Evolutionary conservation across 2,329 filamentous ascomycete species (phyloP).

Genomic region (Beauveria bassiana): DNA sequence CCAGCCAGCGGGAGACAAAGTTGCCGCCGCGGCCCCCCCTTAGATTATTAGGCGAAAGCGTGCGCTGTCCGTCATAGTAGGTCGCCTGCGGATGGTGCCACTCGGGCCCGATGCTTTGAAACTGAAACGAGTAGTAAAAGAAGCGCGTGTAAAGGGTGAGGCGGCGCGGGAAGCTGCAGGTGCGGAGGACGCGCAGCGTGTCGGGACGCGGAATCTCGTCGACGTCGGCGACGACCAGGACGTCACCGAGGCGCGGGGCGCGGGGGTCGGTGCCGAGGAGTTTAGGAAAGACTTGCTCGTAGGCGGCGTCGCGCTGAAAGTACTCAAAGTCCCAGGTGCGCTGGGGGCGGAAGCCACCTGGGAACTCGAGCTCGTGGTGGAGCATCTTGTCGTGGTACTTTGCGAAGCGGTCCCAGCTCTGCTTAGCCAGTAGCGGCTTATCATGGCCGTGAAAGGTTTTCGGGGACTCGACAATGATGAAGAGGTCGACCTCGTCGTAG

Average conservation of each 20-base stretch:
- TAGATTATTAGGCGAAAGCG: conserved; percentile 15
- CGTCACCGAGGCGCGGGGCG: conserved; percentile 40
- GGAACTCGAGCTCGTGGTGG: conserved; percentile 42
- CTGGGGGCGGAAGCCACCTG: conserved; percentile 29
- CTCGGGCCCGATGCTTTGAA: conserved; percentile 28
- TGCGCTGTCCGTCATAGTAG: conserved; percentile 34
- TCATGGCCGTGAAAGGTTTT: conserved; percentile 48
- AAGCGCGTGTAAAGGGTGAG: conserved; percentile 43
- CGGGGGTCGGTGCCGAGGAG: conserved; percentile 28
- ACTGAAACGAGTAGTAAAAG: conserved; percentile 53
- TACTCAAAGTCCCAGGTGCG: conserved; percentile 42
- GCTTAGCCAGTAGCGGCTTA: conserved; percentile 46
- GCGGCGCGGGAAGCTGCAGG: conserved; percentile 43
- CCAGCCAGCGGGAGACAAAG: background rate
- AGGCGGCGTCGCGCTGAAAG: conserved; percentile 36
- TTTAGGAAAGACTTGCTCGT: conserved; percentile 41
- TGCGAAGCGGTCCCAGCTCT: conserved; percentile 43
- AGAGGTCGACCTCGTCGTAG: conserved; percentile 53
- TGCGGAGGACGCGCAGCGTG: conserved; percentile 38
- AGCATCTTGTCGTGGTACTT: conserved; percentile 42
- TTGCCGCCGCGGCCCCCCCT: conserved; percentile 23
- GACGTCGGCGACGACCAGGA: conserved; percentile 51
- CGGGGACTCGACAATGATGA: conserved; percentile 53
- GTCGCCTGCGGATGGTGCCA: conserved; percentile 56
- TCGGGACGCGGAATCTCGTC: conserved; percentile 51